Percentiles rank a stretch among this genome's conserved stretches.
Evolutionary conservation across 176 grass and related monocot genomes (phyloP).

Genomic region (Thalia dealbata): DNA sequence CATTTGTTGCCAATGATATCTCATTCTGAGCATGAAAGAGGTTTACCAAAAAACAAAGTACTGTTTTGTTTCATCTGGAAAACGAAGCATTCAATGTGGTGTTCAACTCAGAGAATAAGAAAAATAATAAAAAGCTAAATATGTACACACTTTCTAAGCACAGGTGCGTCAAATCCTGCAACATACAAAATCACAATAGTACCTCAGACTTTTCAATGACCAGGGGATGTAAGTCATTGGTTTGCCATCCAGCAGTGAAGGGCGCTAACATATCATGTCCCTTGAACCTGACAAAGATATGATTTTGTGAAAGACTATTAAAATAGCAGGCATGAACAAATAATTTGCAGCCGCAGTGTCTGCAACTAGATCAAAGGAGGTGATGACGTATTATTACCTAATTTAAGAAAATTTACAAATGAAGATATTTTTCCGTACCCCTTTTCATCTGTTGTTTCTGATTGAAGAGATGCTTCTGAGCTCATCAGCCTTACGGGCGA

Average conservation of each 20-base stretch:
- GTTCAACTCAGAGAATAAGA: background rate
- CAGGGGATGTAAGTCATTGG: conserved; percentile 62
- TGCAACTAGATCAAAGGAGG: background rate
- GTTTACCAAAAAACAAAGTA: background rate
- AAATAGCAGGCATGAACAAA: background rate
- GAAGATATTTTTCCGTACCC: conserved; percentile 27
- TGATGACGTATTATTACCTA: conserved; percentile 11
- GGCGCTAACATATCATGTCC: conserved; percentile 96
- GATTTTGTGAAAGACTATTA: background rate
- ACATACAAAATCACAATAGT: background rate
- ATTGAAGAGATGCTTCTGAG: conserved; percentile 36
- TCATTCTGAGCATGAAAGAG: background rate
- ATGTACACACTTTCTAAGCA: background rate
- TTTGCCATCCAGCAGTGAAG: conserved; percentile 99
- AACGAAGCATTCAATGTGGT: no score
- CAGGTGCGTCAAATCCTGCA: background rate
- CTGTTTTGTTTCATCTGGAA: background rate
- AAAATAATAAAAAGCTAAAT: background rate
- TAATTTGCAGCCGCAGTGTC: background rate
- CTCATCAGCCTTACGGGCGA: conserved; percentile 51
- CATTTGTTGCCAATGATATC: background rate
- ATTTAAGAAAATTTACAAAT: background rate
- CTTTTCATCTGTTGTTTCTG: conserved; percentile 47
- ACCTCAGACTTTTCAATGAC: conserved; percentile 94
- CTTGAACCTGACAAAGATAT: conserved; percentile 56